Percentiles rank a stretch among this genome's conserved stretches.
phyloP scores from a whole-genome alignment of 495 filamentous ascomycete species.

The Tuber aestivum region DNA sequence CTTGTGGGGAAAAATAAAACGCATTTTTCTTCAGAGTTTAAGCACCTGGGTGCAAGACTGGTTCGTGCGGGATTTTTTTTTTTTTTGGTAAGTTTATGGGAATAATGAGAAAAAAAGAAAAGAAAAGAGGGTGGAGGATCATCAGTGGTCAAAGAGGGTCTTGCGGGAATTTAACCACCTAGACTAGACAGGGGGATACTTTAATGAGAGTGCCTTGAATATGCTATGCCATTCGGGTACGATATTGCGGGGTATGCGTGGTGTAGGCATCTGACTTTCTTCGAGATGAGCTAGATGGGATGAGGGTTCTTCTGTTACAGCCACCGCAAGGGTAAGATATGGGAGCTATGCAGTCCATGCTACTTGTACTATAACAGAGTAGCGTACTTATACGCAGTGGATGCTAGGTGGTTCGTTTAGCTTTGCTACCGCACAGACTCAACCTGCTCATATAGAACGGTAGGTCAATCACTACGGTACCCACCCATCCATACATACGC shows the following conservation, averaged over 20 bases:
- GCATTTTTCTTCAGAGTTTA: background rate
- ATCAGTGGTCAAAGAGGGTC: background rate
- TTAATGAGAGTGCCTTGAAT: background rate
- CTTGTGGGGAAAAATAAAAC: background rate
- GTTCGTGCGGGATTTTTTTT: background rate
- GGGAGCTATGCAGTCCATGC: background rate
- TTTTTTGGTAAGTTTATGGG: background rate
- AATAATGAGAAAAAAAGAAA: background rate
- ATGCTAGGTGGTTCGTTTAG: background rate
- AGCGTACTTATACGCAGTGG: background rate
- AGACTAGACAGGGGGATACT: background rate
- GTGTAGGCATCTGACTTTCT: background rate
- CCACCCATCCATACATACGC: background rate
- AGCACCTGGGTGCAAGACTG: background rate
- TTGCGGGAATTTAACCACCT: background rate
- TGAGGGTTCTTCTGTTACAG: background rate
- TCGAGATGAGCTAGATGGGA: background rate
- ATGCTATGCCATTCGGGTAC: background rate
- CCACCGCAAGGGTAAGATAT: background rate
- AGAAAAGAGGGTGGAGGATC: background rate
- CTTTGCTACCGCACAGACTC: background rate
- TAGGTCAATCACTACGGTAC: background rate
- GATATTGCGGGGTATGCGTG: background rate
- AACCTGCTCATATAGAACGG: background rate
- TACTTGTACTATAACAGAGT: too few species aligned